phyloP scores from a whole-genome alignment of 495 filamentous ascomycete species.

The Penicillium daleae region DNA sequence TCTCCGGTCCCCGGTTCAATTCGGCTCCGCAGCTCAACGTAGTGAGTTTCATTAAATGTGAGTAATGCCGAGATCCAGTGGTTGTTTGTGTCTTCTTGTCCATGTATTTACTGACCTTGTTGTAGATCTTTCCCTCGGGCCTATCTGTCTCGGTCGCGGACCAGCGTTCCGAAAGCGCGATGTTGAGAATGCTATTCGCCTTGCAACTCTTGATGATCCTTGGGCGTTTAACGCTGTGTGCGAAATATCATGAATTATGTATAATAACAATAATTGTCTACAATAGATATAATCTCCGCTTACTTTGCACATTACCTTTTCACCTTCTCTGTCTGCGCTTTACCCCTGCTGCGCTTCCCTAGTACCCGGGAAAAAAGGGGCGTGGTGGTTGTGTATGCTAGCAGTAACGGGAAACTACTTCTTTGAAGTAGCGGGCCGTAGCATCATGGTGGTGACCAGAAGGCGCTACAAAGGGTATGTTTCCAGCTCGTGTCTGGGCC shows the following conservation, averaged over 20 bases:
- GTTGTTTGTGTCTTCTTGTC: neutral
- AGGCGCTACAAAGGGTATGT: no score
- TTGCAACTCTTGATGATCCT: constrained; percentile 27
- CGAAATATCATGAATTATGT: constrained; percentile 3
- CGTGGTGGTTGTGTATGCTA: no score
- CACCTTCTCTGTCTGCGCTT: no score
- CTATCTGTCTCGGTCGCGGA: constrained; percentile 37
- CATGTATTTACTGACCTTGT: constrained; percentile 15
- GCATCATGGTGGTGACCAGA: no score
- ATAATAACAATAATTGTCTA: neutral
- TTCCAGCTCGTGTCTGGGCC: no score
- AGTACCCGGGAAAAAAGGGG: no score
- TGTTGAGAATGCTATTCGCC: constrained; percentile 33
- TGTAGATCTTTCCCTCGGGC: constrained; percentile 26
- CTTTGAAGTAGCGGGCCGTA: no score
- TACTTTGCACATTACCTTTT: no score
- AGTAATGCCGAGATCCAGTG: constrained; percentile 8
- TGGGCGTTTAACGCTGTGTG: constrained; percentile 16
- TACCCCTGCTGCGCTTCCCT: no score
- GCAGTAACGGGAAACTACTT: no score
- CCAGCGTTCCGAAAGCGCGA: constrained; percentile 32
- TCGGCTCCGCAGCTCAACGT: constrained; percentile 24
- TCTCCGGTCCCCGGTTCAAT: constrained; percentile 18
- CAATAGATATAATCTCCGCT: neutral
- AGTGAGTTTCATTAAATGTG: constrained; percentile 31